Evolutionary conservation across 495 filamentous ascomycete genomes (phyloP).

Genomic region (Tuber melanosporum): DNA sequence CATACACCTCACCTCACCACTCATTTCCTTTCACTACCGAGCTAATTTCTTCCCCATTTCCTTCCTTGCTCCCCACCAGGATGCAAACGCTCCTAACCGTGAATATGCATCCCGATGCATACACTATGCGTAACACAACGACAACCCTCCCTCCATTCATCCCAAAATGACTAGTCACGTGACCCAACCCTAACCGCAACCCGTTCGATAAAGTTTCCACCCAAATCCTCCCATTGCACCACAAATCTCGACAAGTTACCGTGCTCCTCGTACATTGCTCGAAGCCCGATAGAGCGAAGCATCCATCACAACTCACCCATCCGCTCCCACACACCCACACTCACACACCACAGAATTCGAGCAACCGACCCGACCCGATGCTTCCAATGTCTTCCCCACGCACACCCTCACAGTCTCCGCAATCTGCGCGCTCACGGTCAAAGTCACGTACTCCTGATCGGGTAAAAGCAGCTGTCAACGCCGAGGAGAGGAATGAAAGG

Average conservation of each 20-base stretch:
- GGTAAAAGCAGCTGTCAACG: slow-evolving; percentile 6
- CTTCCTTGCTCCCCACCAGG: not conserved
- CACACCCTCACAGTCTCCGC: not conserved
- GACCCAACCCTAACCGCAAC: not conserved
- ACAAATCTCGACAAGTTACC: not conserved
- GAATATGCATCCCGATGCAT: not conserved
- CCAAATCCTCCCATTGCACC: not conserved
- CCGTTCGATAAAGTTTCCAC: not conserved
- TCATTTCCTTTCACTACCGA: not conserved
- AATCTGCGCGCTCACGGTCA: slow-evolving; percentile 2
- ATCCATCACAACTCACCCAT: not conserved
- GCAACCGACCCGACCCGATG: not conserved
- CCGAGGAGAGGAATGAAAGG: slow-evolving; percentile 20
- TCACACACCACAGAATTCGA: not conserved
- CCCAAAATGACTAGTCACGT: not conserved
- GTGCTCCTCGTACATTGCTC: not conserved
- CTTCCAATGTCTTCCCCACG: not conserved
- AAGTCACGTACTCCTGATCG: slow-evolving; percentile 10
- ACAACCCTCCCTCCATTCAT: not conserved
- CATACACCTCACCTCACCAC: not conserved
- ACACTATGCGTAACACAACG: not conserved
- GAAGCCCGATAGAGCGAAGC: not conserved
- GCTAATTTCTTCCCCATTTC: not conserved
- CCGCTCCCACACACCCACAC: not conserved
- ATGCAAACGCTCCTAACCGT: no score